Evolutionary conservation across 2,329 filamentous ascomycete species (phyloP), one percentile per base, ranked within the genome.

Genomic region (Trichoderma atrobrunneum): DNA sequence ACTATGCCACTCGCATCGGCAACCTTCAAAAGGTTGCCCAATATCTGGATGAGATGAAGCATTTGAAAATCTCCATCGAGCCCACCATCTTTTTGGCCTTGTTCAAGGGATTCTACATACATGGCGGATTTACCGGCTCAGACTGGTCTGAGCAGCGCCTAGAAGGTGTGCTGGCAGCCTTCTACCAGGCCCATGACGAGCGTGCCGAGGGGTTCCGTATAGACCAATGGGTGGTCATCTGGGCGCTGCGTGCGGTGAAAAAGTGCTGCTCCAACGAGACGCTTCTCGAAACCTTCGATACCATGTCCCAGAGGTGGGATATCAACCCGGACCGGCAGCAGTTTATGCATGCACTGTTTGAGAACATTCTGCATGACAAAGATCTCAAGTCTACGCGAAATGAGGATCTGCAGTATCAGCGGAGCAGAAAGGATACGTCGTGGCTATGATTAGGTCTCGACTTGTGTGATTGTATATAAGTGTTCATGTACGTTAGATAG

Each of bases 11-110:
- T 24, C 84, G 85, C 21, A 84, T 89, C 4, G 95, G 95, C 18
- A 87, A 97, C 74, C 85, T 98, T 26, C 84, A 89, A 54, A 89
- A 89, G 74, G 89, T 97, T 14, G 88, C 89, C 12, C 87, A 89
- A 63, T 88, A 94, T 59, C 83, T 99, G 26, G 87, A 89, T 61
- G 95, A 98, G 79, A 97, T 98, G 94, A 89, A 88, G 71, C 82
- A 84, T 48, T 90, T 90, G 75, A 83, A 86, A 3, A 85, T 97
- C 4, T 88, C 90, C 0, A 83, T 95, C 18, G 90, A 95, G 73
- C 92, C 92, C 7, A 88, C 91, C 72, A 88, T 97, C 28, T 98
- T 95, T 77, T 85, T 96, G 48, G 87, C 92, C 8, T 84, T 98
- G 4, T 93, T 98, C 82, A 91, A 93, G 76, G 94, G 93, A 0